These are phyloP conservation scores for Sarcomyxa edulis DNA, from an alignment of 768 basidiomycete genomes.

Conservation along the genomic window DNA sequence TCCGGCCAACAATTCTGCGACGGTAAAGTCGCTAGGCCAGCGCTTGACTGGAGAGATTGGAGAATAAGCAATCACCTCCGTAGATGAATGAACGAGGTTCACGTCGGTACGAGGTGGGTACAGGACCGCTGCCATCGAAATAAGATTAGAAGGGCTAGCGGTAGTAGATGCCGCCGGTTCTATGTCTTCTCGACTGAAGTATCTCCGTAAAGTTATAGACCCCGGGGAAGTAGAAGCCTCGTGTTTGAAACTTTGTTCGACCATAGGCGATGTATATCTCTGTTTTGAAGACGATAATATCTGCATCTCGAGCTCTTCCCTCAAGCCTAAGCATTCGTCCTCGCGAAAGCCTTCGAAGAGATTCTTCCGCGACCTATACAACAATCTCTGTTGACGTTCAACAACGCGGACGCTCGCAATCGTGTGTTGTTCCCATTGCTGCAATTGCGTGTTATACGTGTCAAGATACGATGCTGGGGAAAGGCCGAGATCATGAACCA, in stretches of 20 bases:
- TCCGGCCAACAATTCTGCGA: constrained; percentile 56
- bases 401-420: constrained; percentile 55
- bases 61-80: constrained; percentile 36
- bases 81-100: constrained; percentile 17
- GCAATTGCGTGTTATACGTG: constrained; percentile 45
- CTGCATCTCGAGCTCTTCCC: constrained; percentile 47
- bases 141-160: background rate
- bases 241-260: no score
- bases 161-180: background rate
- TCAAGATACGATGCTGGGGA: constrained; percentile 51
- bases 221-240: no score
- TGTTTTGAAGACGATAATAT: no score
- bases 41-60: constrained; percentile 62
- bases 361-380: constrained; percentile 57
- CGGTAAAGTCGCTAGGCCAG: constrained; percentile 74
- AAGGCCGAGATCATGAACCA: constrained; percentile 53
- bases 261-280: no score
- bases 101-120: constrained; percentile 20
- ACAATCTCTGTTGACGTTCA: constrained; percentile 51
- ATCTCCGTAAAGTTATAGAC: no score
- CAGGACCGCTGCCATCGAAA: background rate
- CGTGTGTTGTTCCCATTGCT: constrained; percentile 66
- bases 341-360: constrained; percentile 54
- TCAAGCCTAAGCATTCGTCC: constrained; percentile 50
- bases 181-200: no score